phyloP scores from a whole-genome alignment of 305 asterid genomes.

The Salvia sclarea region DNA sequence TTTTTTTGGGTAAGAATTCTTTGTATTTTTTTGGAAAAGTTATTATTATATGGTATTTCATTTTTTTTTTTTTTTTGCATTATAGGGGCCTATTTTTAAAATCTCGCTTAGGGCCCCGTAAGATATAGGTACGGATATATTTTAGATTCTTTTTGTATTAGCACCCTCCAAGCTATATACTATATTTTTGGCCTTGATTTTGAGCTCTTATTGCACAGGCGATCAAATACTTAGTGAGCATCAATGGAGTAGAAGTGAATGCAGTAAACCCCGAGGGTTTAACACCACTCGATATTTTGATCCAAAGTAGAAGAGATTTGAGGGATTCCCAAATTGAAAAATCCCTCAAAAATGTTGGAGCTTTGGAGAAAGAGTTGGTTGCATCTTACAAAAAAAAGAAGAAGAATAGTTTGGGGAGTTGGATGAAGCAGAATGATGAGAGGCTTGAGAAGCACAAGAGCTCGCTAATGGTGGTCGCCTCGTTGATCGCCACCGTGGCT shows the following conservation, averaged over 20 bases:
- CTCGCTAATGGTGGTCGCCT: conserved; percentile 37
- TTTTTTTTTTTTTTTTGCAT: no score
- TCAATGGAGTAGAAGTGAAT: conserved; percentile 12
- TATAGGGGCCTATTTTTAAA: no score
- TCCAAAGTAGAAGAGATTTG: conserved; percentile 17
- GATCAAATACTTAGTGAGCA: conserved; percentile 2
- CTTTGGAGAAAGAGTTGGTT: neutral
- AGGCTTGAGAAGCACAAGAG: conserved; percentile 25
- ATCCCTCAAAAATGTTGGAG: neutral
- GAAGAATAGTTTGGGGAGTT: neutral
- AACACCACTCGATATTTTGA: conserved; percentile 25
- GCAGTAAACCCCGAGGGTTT: conserved; percentile 19
- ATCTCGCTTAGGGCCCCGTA: no score
- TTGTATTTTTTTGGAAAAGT: no score
- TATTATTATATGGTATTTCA: no score
- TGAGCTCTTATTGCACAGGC: neutral
- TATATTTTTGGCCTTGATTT: no score
- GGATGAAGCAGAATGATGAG: neutral
- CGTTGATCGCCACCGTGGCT: conserved; percentile 35
- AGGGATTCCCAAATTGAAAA: conserved; percentile 25
- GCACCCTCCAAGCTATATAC: no score
- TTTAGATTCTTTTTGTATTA: no score
- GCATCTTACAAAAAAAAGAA: no score
- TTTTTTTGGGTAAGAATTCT: no score
- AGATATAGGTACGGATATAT: no score